Evolutionary conservation across 2,329 filamentous ascomycete species (phyloP).

Genomic region (Nigrograna mackinnonii): DNA sequence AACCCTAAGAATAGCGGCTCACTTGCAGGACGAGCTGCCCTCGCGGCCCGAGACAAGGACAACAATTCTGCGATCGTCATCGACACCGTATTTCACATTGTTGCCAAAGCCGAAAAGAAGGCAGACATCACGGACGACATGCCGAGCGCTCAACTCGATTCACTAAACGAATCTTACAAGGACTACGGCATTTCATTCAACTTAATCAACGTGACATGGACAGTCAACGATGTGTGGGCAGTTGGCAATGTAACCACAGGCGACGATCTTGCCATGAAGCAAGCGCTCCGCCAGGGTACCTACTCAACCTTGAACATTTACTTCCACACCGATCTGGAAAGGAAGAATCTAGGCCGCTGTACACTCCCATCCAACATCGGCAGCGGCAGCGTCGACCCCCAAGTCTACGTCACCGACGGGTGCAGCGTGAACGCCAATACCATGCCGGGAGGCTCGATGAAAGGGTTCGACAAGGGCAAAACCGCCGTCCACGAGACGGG

Average conservation of each 20-base stretch:
- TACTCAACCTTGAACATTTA: slow-evolving; percentile 63
- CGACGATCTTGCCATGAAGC: slow-evolving; percentile 57
- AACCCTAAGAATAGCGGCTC: slow-evolving; percentile 23
- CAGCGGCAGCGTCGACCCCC: slow-evolving; percentile 40
- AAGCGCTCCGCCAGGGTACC: slow-evolving; percentile 54
- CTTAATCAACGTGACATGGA: slow-evolving; percentile 53
- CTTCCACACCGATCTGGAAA: slow-evolving; percentile 59
- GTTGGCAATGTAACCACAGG: slow-evolving; percentile 46
- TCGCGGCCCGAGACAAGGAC: slow-evolving; percentile 22
- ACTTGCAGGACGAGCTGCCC: slow-evolving; percentile 29
- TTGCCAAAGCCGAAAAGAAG: slow-evolving; percentile 41
- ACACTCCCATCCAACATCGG: slow-evolving; percentile 49
- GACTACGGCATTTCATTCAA: slow-evolving; percentile 57
- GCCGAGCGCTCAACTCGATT: slow-evolving; percentile 41
- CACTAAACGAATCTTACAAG: slow-evolving; percentile 49
- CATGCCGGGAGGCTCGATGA: slow-evolving; percentile 56
- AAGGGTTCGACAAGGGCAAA: slow-evolving; percentile 54
- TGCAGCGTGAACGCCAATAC: slow-evolving; percentile 62
- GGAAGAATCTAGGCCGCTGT: slow-evolving; percentile 57
- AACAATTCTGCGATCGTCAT: slow-evolving; percentile 36
- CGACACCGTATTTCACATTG: slow-evolving; percentile 50
- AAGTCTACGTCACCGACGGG: slow-evolving; percentile 55
- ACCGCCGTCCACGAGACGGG: slow-evolving; percentile 54
- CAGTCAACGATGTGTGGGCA: slow-evolving; percentile 60
- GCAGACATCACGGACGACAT: slow-evolving; percentile 45